Conservation (phyloP, 2,329 filamentous ascomycete genomes). For the Neonectria sp. region DNA sequence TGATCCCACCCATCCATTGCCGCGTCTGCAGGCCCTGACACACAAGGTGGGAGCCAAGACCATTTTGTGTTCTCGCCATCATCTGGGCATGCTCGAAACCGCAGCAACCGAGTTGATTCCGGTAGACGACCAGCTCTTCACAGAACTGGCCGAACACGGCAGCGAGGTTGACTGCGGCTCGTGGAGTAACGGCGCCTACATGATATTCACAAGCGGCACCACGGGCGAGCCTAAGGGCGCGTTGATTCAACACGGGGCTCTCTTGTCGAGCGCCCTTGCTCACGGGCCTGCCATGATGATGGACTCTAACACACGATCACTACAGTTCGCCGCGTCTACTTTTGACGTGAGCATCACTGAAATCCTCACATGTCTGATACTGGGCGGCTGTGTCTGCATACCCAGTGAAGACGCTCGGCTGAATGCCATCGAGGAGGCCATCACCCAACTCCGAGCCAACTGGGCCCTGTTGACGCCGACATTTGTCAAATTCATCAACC, state of each 20-base stretch:
- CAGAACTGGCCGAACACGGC: background rate
- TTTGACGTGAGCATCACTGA: slow-evolving; percentile 51
- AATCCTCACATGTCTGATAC: slow-evolving; percentile 38
- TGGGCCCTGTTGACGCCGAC: slow-evolving; percentile 40
- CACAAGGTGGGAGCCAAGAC: slow-evolving; percentile 36
- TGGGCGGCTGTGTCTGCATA: slow-evolving; percentile 37
- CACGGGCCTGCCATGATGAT: slow-evolving; percentile 41
- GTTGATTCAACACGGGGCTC: slow-evolving; percentile 39
- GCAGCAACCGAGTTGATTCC: slow-evolving; percentile 36
- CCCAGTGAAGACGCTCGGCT: slow-evolving; percentile 37
- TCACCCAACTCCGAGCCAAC: slow-evolving; percentile 31
- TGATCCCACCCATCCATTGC: slow-evolving; percentile 40
- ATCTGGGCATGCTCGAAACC: slow-evolving; percentile 29
- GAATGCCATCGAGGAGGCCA: slow-evolving; percentile 29
- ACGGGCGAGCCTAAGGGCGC: slow-evolving; percentile 41
- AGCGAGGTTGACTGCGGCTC: slow-evolving; percentile 19
- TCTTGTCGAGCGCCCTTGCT: slow-evolving; percentile 35
- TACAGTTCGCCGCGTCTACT: slow-evolving; percentile 52
- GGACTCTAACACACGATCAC: slow-evolving; percentile 35
- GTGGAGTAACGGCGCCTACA: slow-evolving; percentile 38
- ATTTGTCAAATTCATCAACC: slow-evolving; percentile 32
- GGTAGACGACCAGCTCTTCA: slow-evolving; percentile 36
- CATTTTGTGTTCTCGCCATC: slow-evolving; percentile 41
- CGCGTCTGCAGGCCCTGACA: slow-evolving; percentile 32
- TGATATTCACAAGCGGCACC: slow-evolving; percentile 42